Base-by-base conservation (phyloP, 2,329 filamentous ascomycete species). In the Pseudogymnoascus sp. region DNA sequence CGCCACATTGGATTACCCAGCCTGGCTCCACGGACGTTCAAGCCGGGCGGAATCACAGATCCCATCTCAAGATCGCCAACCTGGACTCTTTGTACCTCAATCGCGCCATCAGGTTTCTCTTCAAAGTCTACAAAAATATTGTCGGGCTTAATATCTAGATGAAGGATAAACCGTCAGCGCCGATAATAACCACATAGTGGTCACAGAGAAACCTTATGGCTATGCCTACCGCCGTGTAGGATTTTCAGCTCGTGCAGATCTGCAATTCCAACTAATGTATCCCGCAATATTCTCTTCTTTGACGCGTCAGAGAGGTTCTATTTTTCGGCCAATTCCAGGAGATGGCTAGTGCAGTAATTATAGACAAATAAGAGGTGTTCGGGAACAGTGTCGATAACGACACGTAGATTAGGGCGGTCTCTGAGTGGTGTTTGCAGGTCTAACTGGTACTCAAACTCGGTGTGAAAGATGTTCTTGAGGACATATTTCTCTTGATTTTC, bases 301-400 rank as follows among this genome's bases (percentile, higher is more conserved):
- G 72, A 66, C 21, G 68, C 41, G 39, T 76, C 63, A 6, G 76
- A 68, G 23, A 78, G 63, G 59, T 76, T 70, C 21, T 45, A 6
- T 66, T 75, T 75, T 66, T 76, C 75, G 61, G 70, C 74, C 63
- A 79, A 73, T 65, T 70, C 71, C 63, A 80, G 72, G n/a, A 79
- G 71, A 70, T 79, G 70, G 60, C 75, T 75, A 4, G 71, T 74
- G 65, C 78, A 69, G 68, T 78, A 78, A 63, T 75, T 73, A 62
- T 77, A 80, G 63, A 78, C 74, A 65, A 80, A 78, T 70, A 79
- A 77, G 31, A 73, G 75, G 65, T 76, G 70, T 19, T 77, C 74
- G 6, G 77, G 76, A 64, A 78, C 71, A 39, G 74, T 76, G 66
- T 80, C 78, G 45, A 68, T 16, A 74, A 74, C 62, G 4, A 73